phyloP scores from a whole-genome alignment of 148 eudicot genomes.

The Hydrangea macrophylla region DNA sequence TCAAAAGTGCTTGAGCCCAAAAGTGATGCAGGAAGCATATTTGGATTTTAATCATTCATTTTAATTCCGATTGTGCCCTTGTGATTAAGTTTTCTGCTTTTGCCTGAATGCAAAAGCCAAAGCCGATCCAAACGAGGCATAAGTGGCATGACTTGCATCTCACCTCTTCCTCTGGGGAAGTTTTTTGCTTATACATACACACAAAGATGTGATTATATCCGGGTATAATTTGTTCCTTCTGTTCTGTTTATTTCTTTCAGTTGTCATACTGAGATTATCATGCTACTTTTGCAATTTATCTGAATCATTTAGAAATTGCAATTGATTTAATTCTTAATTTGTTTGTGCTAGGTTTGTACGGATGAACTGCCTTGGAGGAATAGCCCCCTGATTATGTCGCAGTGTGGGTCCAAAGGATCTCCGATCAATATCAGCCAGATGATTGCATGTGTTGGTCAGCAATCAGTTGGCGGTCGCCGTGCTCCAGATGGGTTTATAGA shows the following conservation, averaged over 20 bases:
- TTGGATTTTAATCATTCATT: no score
- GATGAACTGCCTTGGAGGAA: constrained; percentile 82
- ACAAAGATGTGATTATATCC: no score
- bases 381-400: constrained; percentile 93
- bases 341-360: constrained; percentile 65
- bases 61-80: no score
- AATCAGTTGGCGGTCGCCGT: constrained; percentile 87
- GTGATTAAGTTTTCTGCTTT: no score
- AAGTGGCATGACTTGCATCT: no score
- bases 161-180: no score
- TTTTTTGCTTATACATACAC: no score
- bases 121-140: no score
- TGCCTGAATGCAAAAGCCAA: no score
- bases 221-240: not conserved
- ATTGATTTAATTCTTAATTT: constrained; percentile 13
- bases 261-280: not conserved
- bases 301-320: not conserved
- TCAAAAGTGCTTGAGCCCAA: no score
- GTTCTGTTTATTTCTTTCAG: not conserved
- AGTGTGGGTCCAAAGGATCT: constrained; percentile 98
- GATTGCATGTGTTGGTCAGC: constrained; percentile 99
- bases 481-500: constrained; percentile 94
- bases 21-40: no score
- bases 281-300: not conserved
- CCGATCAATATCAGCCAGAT: constrained; percentile 94